Evolutionary conservation across 352 stramenopile genomes (phyloP).

Genomic region (Phytophthora pluvialis): DNA sequence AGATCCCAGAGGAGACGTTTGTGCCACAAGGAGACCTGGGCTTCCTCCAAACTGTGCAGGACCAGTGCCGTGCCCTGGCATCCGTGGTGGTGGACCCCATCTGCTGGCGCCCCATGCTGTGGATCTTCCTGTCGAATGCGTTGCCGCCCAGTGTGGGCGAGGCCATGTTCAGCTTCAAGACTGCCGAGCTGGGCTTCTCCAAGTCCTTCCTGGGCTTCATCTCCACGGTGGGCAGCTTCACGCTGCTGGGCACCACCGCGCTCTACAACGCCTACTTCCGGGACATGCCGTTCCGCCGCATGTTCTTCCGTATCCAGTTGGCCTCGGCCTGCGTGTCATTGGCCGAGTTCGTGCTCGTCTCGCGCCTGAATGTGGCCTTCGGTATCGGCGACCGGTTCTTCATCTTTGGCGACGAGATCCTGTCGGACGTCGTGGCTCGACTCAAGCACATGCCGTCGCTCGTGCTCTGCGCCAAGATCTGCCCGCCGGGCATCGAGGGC

Average conservation of each 20-base stretch:
- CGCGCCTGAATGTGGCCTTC: conserved; percentile 64
- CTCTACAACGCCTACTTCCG: conserved; percentile 85
- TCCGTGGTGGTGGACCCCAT: conserved; percentile 72
- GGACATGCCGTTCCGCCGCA: conserved; percentile 75
- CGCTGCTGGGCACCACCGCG: conserved; percentile 69
- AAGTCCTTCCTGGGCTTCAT: conserved; percentile 84
- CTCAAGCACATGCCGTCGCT: conserved; percentile 94
- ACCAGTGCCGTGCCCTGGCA: conserved; percentile 59
- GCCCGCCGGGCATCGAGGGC: conserved; percentile 95
- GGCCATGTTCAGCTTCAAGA: conserved; percentile 89
- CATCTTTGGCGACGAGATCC: conserved; percentile 85
- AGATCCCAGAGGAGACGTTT: conserved; percentile 62
- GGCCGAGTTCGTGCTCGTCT: conserved; percentile 75
- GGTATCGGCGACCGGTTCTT: conserved; percentile 76
- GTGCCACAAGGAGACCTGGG: conserved; percentile 30
- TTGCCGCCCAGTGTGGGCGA: conserved; percentile 74
- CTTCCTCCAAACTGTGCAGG: conserved; percentile 59
- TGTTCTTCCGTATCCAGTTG: conserved; percentile 82
- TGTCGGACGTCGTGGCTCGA: conserved; percentile 78
- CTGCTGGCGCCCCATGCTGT: conserved; percentile 81
- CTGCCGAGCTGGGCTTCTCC: conserved; percentile 71
- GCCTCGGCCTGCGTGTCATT: conserved; percentile 70
- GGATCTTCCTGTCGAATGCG: conserved; percentile 84
- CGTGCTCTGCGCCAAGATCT: conserved; percentile 96
- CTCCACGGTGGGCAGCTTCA: conserved; percentile 76